Base-by-base conservation (phyloP, 768 basidiomycete species). In the Mycena floridula region DNA sequence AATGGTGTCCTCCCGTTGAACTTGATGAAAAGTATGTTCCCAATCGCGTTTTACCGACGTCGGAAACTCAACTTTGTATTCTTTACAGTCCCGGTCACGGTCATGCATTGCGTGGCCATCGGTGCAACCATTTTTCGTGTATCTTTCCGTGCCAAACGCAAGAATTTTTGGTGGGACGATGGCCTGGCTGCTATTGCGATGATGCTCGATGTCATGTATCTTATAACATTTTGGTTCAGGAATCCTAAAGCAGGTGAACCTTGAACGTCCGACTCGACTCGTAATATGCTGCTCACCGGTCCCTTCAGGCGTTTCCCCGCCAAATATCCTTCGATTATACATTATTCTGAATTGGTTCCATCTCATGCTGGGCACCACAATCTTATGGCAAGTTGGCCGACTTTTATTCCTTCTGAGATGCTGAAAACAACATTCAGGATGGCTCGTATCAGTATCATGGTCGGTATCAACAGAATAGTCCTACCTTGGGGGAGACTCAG, bases 131-230 rank as follows among this genome's bases (percentile, higher is more conserved):
- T 50, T 37, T 44, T 57, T 32, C 50, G 57, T 15, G 32, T 61
- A 12, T 21, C 23, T 4, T 43, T 52, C 20, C 50, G 59, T 6
- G 54, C 35, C 38, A 43, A 45, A 11, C 41, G 25, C 11, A 43
- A 44, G 13, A 40, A 43, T 22, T 44, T 54, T 21, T 59, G 58
- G 52, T 59, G 56, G 56, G 59, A 61, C 24, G 60, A 61, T 37
- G 49, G 52, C 6, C 41, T 54, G 39, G 50, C 50, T 1, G 38
- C 51, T 16, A n/a, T 55, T n/a, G 44, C 57, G 5, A 32, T 59
- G 7, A 4, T 50, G 12, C 16, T 48, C 13, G 54, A 54, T 28
- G 15, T 53, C 13, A 25, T 39, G 23, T 50, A 40, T 25, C 30
- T 51, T n/a, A 13, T 47, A 2, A 37, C 46, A 9, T 44, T 53